Conservation (phyloP, 164 flowering plant species). For the Kingdonia uniflora region DNA sequence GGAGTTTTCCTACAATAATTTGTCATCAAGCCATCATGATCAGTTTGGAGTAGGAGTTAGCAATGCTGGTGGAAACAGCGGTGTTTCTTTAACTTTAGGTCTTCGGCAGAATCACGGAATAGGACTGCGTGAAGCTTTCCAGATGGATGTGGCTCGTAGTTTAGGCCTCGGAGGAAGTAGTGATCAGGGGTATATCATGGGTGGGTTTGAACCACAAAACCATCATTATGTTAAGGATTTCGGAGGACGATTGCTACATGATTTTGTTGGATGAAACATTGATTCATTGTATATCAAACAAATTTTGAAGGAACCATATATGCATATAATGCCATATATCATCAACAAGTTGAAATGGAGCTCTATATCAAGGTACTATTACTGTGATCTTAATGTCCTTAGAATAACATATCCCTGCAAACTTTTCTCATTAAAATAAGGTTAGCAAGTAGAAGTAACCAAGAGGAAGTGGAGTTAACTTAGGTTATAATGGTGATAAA, state of each 20-base stretch:
- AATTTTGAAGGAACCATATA: too few species aligned
- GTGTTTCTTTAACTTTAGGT: conserved; percentile 66
- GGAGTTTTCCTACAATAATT: conserved; percentile 23
- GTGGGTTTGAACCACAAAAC: conserved; percentile 34
- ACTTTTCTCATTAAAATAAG: too few species aligned
- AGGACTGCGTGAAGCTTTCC: conserved; percentile 36
- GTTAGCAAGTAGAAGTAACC: too few species aligned
- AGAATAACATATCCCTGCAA: too few species aligned
- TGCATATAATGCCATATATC: too few species aligned
- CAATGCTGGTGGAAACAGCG: conserved; percentile 25
- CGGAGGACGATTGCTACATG: conserved; percentile 49
- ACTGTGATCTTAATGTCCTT: too few species aligned
- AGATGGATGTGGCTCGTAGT: conserved; percentile 34
- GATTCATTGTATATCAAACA: too few species aligned
- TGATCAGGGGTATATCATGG: conserved; percentile 26
- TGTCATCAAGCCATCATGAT: conserved; percentile 21
- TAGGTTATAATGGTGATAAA: too few species aligned
- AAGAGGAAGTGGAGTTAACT: too few species aligned
- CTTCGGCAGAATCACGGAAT: conserved; percentile 53
- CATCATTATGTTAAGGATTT: conserved; percentile 35
- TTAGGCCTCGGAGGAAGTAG: conserved; percentile 28
- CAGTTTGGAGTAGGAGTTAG: conserved; percentile 23
- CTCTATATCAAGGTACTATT: too few species aligned
- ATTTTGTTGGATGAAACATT: conserved; percentile 40
- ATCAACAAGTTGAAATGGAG: too few species aligned